Percentiles rank a stretch among this genome's conserved stretches.
phyloP scores from a whole-genome alignment of 2,329 filamentous ascomycete species.

The Fusarium goolgardi region DNA sequence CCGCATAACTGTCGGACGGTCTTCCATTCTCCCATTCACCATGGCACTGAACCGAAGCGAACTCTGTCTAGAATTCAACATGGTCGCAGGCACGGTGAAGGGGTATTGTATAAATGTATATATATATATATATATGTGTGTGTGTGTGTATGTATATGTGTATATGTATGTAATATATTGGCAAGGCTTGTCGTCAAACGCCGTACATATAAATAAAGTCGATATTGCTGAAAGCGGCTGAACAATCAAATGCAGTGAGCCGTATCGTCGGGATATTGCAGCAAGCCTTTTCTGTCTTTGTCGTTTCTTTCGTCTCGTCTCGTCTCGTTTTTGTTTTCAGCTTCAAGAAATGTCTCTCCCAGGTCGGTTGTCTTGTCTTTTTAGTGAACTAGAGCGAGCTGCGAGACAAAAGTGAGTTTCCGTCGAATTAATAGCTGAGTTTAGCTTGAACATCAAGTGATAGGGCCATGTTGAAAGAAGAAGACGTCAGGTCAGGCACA shows the following conservation, averaged over 20 bases:
- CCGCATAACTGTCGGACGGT: conserved; percentile 53
- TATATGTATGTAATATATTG: neutral
- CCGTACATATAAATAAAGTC: conserved; percentile 1
- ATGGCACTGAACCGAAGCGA: conserved; percentile 46
- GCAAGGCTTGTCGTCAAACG: neutral
- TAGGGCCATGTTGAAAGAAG: conserved; percentile 17
- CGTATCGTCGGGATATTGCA: conserved; percentile 39
- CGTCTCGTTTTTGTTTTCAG: conserved; percentile 12
- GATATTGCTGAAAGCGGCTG: conserved; percentile 14
- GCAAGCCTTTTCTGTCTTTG: conserved; percentile 24
- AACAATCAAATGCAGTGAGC: conserved; percentile 27
- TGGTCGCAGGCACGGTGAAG: conserved; percentile 6
- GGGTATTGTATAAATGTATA: conserved; percentile 8
- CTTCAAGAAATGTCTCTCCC: conserved; percentile 17
- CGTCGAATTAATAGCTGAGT: conserved; percentile 2
- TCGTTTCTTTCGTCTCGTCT: neutral
- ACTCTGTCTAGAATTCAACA: conserved; percentile 30
- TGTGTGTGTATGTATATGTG: neutral
- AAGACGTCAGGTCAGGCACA: conserved; percentile 36
- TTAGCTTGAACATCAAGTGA: conserved; percentile 5
- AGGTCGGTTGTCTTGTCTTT: neutral
- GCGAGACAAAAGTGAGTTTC: neutral
- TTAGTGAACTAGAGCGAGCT: neutral
- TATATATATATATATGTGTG: neutral
- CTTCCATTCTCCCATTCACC: conserved; percentile 44